Base-by-base conservation (phyloP, 1,139 yeast genomes). In the Insectozyma bohioensis region DNA sequence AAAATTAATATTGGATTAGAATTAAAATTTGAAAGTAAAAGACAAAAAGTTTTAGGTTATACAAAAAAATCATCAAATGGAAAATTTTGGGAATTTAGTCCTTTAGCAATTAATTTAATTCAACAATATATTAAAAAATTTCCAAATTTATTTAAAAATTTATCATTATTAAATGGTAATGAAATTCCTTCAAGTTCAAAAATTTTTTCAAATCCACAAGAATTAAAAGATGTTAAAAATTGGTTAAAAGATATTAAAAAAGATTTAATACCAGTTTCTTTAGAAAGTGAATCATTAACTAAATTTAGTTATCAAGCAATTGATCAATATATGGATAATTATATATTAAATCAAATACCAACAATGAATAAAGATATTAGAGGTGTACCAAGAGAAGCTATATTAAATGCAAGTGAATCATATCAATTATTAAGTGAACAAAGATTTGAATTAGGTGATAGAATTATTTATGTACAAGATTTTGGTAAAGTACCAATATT, bases 401-500 rank as follows among this genome's bases (percentile, higher is more conserved):
- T 92, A 19, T 67, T 94, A 42, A 79, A 84, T 45, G 95, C 97
- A 6, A 64, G 75, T 30, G 78, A 74, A 30, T 85, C 96, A 0
- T 77, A 77, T 51, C 81, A 84, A 49, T 69, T 81, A 45, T 70
- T 94, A 46, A 75, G 84, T 41, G 72, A 75, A 31, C 99, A 94
- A 62, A 64, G 70, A 33, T 94, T 92, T 52, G 75, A 75, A 23
- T 68, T 94, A 23, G 98, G 98, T 47, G 97, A 92, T 52, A 76
- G 98, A 40, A 86, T 94, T 24, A 76, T 85, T 20, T 88, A 86
- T 48, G 85, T 88, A 15, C 83, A 85, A 50, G 87, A 82, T 48
- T 80, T 85, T 23, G 97, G 97, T 37, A 88, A 87, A 52, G 95
- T 90, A 11, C 95, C 97, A 21, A 63, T 81, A 37, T 86, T 84